Evolutionary conservation across 805 yeast species (phyloP), one percentile per base, ranked within the genome.

Genomic region (Ogataea kodamae): DNA sequence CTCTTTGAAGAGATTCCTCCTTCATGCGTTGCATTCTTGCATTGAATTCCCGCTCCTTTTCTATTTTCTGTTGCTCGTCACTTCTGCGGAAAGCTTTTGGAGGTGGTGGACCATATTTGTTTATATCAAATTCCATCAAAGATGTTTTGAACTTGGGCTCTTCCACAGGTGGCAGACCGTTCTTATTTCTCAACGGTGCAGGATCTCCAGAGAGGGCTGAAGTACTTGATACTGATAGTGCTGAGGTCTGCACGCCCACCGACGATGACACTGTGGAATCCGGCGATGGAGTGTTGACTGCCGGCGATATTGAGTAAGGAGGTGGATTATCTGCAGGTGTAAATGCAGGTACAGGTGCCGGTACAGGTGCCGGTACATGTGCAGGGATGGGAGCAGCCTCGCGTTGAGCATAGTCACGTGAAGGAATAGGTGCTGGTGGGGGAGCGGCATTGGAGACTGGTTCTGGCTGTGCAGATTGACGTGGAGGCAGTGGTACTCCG

Each of bases 81-180:
- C 38, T 39, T 9, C 42, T 45, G 25, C 51, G 44, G 30, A 42
- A 48, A 3, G 65, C 63, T 35, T 52, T 59, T 4, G 76, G 76
- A 2, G 73, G 73, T 6, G 75, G 74, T 3, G 74, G 69, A 1
- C 68, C 75, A 39, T 59, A 56, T 19, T 57, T 60, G 20, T 51
- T 43, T 9, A 57, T 40, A 42, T 68, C 69, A 23, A 67, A 52
- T 4, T 63, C 65, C 50, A 54, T 46, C 11, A 57, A 34, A 17
- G 49, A 54, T 1, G 42, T 48, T 22, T 52, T 46, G 41, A 56
- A 54, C 29, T 48, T 50, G 1, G 59, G 62, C 28, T 53, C 61
- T 6, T 32, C 40, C 11, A 49, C 34, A 8, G 35, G 30, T 5
- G 38, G 31, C 13, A 30, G 29, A 14, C 22, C 22, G 31, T 15